A percentile compares a stretch with the other conserved stretches of the same genome.
phyloP scores from a whole-genome alignment of 768 basidiomycete genomes.

The Trametes cubensis region DNA sequence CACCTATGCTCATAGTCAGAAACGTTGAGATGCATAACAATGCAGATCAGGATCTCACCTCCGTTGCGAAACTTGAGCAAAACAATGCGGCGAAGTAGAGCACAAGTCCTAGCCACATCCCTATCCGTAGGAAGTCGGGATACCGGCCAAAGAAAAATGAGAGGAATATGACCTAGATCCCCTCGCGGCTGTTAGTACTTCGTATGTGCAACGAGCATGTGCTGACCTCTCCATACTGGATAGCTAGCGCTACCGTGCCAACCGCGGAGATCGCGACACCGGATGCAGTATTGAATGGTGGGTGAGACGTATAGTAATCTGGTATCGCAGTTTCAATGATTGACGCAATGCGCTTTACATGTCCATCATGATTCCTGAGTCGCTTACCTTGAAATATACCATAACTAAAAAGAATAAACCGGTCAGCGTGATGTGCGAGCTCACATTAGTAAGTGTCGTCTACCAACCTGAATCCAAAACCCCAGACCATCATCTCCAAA shows the following conservation, averaged over 20 bases:
- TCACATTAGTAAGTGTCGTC: neutral
- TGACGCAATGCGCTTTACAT: too few species aligned
- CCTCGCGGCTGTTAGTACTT: neutral
- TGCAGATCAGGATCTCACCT: constrained; percentile 6
- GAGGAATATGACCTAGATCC: constrained; percentile 9
- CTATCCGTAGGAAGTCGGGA: constrained; percentile 16
- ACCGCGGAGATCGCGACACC: constrained; percentile 25
- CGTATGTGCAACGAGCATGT: neutral
- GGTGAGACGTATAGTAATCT: constrained; percentile 30
- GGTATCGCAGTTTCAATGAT: neutral
- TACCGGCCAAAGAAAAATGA: constrained; percentile 19
- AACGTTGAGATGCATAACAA: neutral
- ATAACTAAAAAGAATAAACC: constrained; percentile 16
- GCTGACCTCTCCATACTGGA: constrained; percentile 27
- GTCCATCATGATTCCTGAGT: too few species aligned
- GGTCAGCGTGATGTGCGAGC: neutral
- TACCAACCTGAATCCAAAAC: constrained; percentile 29
- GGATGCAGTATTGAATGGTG: constrained; percentile 25
- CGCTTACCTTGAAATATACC: constrained; percentile 31
- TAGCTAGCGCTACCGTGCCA: constrained; percentile 23
- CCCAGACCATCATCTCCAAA: constrained; percentile 30
- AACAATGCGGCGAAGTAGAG: constrained; percentile 17
- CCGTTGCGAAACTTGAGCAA: constrained; percentile 25
- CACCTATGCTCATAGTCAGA: constrained; percentile 8
- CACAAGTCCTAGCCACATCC: constrained; percentile 21